A percentile compares a stretch with the other conserved stretches of the same genome.
Evolutionary conservation across 192 early-diverging fungal genomes (phyloP).

Genomic region (Diversispora epigaea): DNA sequence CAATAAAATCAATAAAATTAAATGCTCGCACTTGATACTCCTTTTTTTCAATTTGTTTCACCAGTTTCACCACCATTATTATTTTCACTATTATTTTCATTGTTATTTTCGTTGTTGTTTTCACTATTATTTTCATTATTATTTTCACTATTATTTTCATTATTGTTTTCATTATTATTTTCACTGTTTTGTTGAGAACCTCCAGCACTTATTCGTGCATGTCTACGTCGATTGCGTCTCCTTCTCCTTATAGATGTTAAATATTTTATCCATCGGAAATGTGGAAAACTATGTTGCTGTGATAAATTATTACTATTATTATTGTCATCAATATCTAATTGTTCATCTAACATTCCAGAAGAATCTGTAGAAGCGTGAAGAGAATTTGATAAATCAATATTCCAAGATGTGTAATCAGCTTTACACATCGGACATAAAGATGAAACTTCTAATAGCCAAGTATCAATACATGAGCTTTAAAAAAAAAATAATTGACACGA

Average conservation of each 20-base stretch:
- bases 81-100: no score
- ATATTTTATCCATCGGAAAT: slow-evolving; percentile 32
- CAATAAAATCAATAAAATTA: no score
- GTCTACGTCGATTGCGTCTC: neutral
- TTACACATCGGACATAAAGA: slow-evolving; percentile 34
- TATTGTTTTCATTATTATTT: no score
- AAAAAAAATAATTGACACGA: neutral
- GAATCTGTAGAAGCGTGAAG: neutral
- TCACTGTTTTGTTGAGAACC: no score
- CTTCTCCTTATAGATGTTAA: slow-evolving; percentile 11
- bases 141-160: no score
- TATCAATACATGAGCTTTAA: slow-evolving; percentile 21
- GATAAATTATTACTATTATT: neutral
- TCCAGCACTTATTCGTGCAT: neutral
- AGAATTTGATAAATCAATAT: neutral
- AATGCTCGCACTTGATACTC: no score
- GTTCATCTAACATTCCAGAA: neutral
- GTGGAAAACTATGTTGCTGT: neutral
- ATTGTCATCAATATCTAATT: neutral
- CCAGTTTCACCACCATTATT: no score
- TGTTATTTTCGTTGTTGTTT: no score
- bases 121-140: no score
- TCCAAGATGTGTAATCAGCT: slow-evolving; percentile 27
- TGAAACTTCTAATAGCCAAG: slow-evolving; percentile 29
- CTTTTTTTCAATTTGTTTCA: no score